Conservation (phyloP, 305 asterid species). For the Striga hermonthica region DNA sequence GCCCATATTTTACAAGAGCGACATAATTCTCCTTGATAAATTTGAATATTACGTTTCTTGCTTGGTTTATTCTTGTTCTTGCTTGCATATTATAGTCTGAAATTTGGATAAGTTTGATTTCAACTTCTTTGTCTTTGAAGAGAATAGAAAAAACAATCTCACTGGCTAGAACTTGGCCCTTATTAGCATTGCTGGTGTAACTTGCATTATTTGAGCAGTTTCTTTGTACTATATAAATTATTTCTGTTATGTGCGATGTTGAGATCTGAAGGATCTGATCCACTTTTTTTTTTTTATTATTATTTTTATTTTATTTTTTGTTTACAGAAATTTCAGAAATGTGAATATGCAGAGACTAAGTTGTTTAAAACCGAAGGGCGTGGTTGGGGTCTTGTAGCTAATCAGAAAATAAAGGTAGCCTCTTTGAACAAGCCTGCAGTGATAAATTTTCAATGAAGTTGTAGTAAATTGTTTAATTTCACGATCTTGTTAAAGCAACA, state of each 20-base stretch:
- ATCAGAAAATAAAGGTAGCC: slow-evolving; percentile 64
- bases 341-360: slow-evolving; percentile 67
- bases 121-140: background rate
- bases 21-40: background rate
- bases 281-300: slow-evolving; percentile 25
- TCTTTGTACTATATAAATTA: slow-evolving; percentile 15
- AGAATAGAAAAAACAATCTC: background rate
- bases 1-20: no score
- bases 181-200: slow-evolving; percentile 1
- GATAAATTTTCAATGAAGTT: slow-evolving; percentile 24
- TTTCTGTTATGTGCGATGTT: slow-evolving; percentile 13
- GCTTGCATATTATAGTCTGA: background rate
- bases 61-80: background rate
- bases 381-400: slow-evolving; percentile 92
- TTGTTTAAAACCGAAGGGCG: slow-evolving; percentile 82
- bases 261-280: slow-evolving; percentile 27
- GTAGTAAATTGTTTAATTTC: slow-evolving; percentile 15
- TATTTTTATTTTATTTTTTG: no score
- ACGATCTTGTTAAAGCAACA: slow-evolving; percentile 24
- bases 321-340: slow-evolving; percentile 76
- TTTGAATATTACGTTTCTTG: background rate
- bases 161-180: slow-evolving; percentile 15
- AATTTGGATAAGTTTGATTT: background rate
- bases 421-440: slow-evolving; percentile 27
- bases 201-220: slow-evolving; percentile 10